A percentile compares a stretch with the other conserved stretches of the same genome.
These are phyloP conservation scores for Colletotrichum filicis DNA, from an alignment of 2,329 filamentous ascomycete species.

Conservation along the genomic window DNA sequence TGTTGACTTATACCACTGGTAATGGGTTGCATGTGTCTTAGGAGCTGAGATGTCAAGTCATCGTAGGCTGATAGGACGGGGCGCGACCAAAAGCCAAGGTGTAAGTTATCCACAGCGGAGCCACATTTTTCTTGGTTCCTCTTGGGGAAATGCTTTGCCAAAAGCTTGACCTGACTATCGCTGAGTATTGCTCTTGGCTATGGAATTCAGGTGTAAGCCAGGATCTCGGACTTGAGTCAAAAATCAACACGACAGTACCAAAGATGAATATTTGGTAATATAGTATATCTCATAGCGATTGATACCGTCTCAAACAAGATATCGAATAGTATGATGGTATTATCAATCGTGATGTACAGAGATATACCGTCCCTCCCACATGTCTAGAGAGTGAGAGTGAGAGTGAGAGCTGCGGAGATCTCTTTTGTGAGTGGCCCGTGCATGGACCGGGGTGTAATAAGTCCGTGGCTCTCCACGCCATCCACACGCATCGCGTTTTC, in stretches of 20 bases:
- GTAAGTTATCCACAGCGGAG: background rate
- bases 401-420: slow-evolving; percentile 13
- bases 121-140: background rate
- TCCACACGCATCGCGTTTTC: slow-evolving; percentile 31
- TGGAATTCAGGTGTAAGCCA: background rate
- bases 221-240: background rate
- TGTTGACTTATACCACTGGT: no score
- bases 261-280: background rate
- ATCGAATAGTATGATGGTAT: background rate
- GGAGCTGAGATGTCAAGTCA: background rate
- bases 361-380: background rate
- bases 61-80: background rate
- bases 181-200: background rate
- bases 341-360: background rate
- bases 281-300: background rate
- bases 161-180: slow-evolving; percentile 27
- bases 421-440: slow-evolving; percentile 18
- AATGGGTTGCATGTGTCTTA: no score
- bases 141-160: slow-evolving; percentile 28
- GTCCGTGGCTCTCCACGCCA: slow-evolving; percentile 24
- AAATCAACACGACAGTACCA: no score
- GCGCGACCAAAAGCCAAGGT: background rate
- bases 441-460: background rate
- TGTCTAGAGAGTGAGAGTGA: background rate
- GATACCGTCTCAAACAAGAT: background rate